Base-by-base conservation (phyloP, 2,329 filamentous ascomycete species). In the Trichoderma asperellum region DNA sequence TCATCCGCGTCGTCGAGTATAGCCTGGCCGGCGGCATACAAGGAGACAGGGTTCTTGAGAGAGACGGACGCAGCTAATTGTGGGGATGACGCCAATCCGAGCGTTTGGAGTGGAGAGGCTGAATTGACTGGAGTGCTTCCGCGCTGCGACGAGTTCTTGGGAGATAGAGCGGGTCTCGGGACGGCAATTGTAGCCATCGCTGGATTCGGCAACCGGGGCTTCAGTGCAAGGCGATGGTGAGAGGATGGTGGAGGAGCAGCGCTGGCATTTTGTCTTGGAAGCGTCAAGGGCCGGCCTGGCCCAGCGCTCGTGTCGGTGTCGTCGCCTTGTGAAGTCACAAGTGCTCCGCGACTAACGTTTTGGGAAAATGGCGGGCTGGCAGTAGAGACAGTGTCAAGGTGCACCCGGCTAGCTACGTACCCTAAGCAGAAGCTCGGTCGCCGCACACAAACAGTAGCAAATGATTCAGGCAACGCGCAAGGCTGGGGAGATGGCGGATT, bases 1-100 rank as follows among this genome's bases (percentile, higher is more conserved):
- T 84, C 85, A 74, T 86, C 85, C 59, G 87, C 84, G 70, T 84
- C 85, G 74, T 83, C 83, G 66, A 79, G 81, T 73, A 75, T 76
- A 57, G 83, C 88, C 71, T 92, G 91, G 1, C 94, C 94, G 1
- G 94, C 88, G n/a, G 93, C 91, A 80, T 93, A 97, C 74, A 91
- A 83, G n/a, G 94, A 94, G 29, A 97, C 85, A 80, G 97, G 93
- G 80, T 96, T 97, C 81, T 97, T 97, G 11, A 96, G 84, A 7
- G 91, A 74, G 70, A 69, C 77, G 72, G 71, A 79, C 75, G 70
- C 69, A 71, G 71, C 27, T 32, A 66, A 74, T 58, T 74, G 76
- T 62, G 70, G 73, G 61, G 70, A 70, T 66, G 70, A 70, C 65
- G 72, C 37, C 16, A 70, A 55, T 63, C 73, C 74, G 40, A 76